These are phyloP conservation scores for Bremia lactucae DNA, from an alignment of 352 stramenopile genomes.

Conservation along the genomic window DNA sequence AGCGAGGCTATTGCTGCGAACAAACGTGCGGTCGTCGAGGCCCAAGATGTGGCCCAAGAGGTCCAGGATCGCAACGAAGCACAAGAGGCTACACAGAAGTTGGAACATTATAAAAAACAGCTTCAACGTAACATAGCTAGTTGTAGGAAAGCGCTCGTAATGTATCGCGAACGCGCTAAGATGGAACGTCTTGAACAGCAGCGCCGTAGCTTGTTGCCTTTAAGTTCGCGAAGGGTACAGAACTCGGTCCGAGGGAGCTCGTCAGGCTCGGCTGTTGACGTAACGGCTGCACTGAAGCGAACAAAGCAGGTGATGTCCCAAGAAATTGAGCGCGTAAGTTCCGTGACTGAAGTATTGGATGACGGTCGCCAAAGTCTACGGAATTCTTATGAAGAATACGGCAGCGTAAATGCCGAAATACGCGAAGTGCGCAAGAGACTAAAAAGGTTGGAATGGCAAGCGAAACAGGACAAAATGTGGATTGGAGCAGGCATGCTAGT, in stretches of 20 bases:
- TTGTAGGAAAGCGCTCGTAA: constrained; percentile 50
- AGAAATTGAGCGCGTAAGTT: constrained; percentile 58
- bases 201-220: constrained; percentile 32
- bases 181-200: constrained; percentile 42
- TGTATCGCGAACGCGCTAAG: constrained; percentile 56
- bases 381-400: constrained; percentile 54
- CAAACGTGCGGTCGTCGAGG: constrained; percentile 22
- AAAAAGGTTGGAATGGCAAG: constrained; percentile 63
- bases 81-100: constrained; percentile 9
- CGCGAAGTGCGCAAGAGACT: constrained; percentile 42
- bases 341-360: constrained; percentile 56
- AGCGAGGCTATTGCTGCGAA: constrained; percentile 31
- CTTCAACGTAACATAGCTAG: constrained; percentile 26
- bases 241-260: neutral
- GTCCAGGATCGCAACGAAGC: constrained; percentile 22
- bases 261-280: constrained; percentile 35
- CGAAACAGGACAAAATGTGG: constrained; percentile 67
- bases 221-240: constrained; percentile 9
- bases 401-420: constrained; percentile 46
- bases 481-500: constrained; percentile 53
- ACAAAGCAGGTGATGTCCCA: constrained; percentile 60
- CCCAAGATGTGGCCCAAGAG: constrained; percentile 39
- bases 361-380: constrained; percentile 44
- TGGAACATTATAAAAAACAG: constrained; percentile 23
- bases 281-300: constrained; percentile 54